Evolutionary conservation across 768 basidiomycete species (phyloP), one percentile per base, ranked within the genome.

Genomic region (Udeniomyces megalosporus): DNA sequence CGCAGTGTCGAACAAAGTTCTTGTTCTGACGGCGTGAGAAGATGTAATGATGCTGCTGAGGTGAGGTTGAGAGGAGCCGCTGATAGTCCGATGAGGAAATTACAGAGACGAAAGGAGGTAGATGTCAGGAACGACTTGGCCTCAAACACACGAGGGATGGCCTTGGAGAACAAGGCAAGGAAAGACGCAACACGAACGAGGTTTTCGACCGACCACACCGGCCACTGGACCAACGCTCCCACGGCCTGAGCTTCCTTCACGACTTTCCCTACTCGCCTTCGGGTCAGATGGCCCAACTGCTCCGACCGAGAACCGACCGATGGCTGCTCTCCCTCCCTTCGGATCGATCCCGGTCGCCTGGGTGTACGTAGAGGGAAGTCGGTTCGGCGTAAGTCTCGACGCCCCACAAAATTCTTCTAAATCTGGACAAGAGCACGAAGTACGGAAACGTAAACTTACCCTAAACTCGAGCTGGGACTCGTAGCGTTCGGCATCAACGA

Each of bases 401-500:
- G n/a, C n/a, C n/a, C n/a, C n/a, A n/a, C n/a, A n/a, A n/a, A n/a
- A n/a, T n/a, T n/a, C n/a, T n/a, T n/a, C n/a, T n/a, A n/a, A n/a
- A n/a, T n/a, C n/a, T n/a, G n/a, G n/a, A n/a, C n/a, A n/a, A n/a
- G n/a, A n/a, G n/a, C n/a, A 42, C 17, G 38, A 42, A 8, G 38
- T 8, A 42, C 8, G 17, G 38, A 17, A 17, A 8, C 10, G 38
- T 42, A 8, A 15, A 26, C 32, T 62, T 69, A 90, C 90, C 67
- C 89, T 77, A 67, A 29, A 32, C 52, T 64, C 62, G 84, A 31
- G 79, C 75, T 57, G 82, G 76, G 70, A 89, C 50, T 91, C 87
- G 69, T 88, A 96, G 69, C 85, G 88, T 46, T 93, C 89, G 35
- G 92, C 86, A 66, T 96, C 93, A n/a, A 83, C 83, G 8, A 82